Evolutionary conservation across 495 filamentous ascomycete genomes (phyloP).

Genomic region (Aspergillus conjunctus): DNA sequence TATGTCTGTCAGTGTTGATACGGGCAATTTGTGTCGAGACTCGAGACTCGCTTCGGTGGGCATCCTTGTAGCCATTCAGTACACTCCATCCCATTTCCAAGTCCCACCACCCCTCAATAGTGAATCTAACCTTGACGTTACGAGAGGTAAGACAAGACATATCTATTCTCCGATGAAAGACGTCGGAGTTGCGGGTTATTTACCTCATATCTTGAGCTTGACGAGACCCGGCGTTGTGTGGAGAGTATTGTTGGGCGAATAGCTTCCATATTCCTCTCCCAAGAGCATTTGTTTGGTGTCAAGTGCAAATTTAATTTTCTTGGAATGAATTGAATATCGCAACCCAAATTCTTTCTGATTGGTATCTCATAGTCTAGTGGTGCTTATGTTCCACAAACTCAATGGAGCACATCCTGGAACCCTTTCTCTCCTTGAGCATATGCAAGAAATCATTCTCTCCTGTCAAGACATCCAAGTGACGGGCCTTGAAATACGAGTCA

Average conservation of each 20-base stretch:
- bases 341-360: slow-evolving; percentile 8
- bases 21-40: slow-evolving; percentile 2
- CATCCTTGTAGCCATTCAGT: slow-evolving; percentile 8
- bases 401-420: background rate
- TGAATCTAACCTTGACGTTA: background rate
- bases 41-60: slow-evolving; percentile 6
- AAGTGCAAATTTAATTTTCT: slow-evolving; percentile 9
- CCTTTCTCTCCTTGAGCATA: background rate
- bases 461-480: background rate
- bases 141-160: background rate
- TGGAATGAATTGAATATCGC: background rate
- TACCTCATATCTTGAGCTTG: too few relatives aligned
- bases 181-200: too few relatives aligned
- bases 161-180: too few relatives aligned
- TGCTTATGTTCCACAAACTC: background rate
- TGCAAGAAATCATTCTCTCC: background rate
- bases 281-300: slow-evolving; percentile 8
- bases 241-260: too few relatives aligned
- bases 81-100: background rate
- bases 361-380: slow-evolving; percentile 8
- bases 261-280: background rate
- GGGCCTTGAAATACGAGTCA: too few relatives aligned
- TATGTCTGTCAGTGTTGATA: slow-evolving; percentile 16
- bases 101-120: background rate
- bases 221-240: too few relatives aligned